Evolutionary conservation across 2,329 filamentous ascomycete genomes (phyloP), one percentile per base, ranked within the genome.

Genomic region (Rhynchosporium secalis): DNA sequence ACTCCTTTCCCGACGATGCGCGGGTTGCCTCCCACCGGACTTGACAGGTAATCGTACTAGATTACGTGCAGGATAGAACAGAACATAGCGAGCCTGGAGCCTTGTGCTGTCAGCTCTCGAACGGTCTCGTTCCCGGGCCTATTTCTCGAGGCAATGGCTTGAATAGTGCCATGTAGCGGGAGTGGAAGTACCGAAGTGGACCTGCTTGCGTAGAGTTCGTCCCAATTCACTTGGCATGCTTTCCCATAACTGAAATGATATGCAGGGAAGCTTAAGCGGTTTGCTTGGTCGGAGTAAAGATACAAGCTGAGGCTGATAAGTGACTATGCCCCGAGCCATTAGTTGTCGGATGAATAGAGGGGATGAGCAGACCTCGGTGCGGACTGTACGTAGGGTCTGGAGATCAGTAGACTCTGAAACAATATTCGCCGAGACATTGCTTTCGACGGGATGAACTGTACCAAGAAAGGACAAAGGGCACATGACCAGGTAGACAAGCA

Each of bases 321-420:
- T 20, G 26, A 31, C 13, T n/a, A 28, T 43, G 13, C 20, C 20
- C 20, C 26, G 15, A 12, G 15, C 31, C 40, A 40, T 56, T 40
- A 13, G 54, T 38, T 45, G 12, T 56, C 28, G 45, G 54, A 56
- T 28, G 54, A 56, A 28, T 12, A 45, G 28, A 56, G 54, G 15
- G n/a, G 40, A 43, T 5, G 13, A 33, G 31, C 54, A 46, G 43
- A 31, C 26, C 41, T 15, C 40, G 20, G 54, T 45, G 28, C n/a
- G n/a, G 40, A 28, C 15, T 40, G 15, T 33, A 10, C 20, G 5
- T 33, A 56, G 40, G 4, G 33, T 26, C 31, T 52, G 33, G 29
- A 31, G 48, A 29, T 38, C 5, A 38, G 6, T 52, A 4, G 49
- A n/a, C 33, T 26, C 9, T 52, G n/a, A 40, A 52, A 28, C 43